These are phyloP conservation scores for Perilla frutescens DNA, from an alignment of 257 asterid species.

Conservation along the genomic window DNA sequence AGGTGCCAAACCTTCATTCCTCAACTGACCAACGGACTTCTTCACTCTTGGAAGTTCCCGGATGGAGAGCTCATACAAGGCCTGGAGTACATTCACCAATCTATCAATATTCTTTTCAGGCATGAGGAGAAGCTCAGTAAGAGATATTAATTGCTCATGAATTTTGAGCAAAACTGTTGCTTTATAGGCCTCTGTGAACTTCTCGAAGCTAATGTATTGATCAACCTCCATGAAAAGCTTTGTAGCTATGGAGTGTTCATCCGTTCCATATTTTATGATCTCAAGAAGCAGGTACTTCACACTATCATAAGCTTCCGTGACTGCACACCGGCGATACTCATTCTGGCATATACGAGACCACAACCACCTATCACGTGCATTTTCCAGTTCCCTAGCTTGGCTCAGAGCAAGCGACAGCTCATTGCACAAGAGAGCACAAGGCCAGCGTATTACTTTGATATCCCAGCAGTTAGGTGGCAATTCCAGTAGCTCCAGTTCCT, in stretches of 20 bases:
- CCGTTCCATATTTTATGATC: constrained; percentile 65
- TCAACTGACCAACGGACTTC: constrained; percentile 61
- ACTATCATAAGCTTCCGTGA: constrained; percentile 85
- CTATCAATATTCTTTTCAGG: constrained; percentile 58
- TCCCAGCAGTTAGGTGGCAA: constrained; percentile 94
- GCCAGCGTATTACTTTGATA: constrained; percentile 93
- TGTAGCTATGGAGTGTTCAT: constrained; percentile 70
- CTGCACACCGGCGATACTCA: constrained; percentile 92
- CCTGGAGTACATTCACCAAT: constrained; percentile 74
- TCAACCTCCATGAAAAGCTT: constrained; percentile 70
- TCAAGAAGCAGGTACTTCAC: constrained; percentile 71
- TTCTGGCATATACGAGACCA: constrained; percentile 81
- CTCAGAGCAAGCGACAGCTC: constrained; percentile 81
- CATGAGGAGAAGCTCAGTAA: constrained; percentile 61
- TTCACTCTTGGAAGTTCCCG: constrained; percentile 70
- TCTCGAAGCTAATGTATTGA: constrained; percentile 50
- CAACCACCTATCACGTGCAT: constrained; percentile 65
- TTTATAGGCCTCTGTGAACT: constrained; percentile 66
- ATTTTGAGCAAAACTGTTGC: constrained; percentile 58
- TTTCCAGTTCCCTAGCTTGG: constrained; percentile 71
- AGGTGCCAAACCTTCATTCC: constrained; percentile 76
- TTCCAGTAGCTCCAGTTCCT: constrained; percentile 82
- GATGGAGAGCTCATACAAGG: constrained; percentile 79
- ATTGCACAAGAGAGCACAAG: constrained; percentile 81
- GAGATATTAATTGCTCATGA: constrained; percentile 60